phyloP scores from a whole-genome alignment of 768 basidiomycete species.

The Guyanaporus albipodus region DNA sequence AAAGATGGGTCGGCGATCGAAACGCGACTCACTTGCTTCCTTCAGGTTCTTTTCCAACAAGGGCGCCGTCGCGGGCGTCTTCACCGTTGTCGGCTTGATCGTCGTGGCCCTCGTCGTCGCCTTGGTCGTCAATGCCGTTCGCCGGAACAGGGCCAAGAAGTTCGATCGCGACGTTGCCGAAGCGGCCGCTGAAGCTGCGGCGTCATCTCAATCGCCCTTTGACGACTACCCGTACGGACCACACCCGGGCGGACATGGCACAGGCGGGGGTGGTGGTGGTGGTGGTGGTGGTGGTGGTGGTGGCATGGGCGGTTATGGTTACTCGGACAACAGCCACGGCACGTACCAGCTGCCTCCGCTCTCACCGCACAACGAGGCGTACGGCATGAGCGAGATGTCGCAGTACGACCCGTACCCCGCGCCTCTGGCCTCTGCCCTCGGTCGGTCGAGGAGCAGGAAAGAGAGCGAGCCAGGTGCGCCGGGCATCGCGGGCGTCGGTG shows the following conservation, averaged over 20 bases:
- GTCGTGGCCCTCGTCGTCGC: conserved; percentile 48
- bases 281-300: conserved; percentile 16
- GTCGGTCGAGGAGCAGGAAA: conserved; percentile 23
- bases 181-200: conserved; percentile 62
- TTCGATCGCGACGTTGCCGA: conserved; percentile 74
- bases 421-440: conserved; percentile 17
- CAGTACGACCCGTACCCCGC: conserved; percentile 36
- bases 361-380: conserved; percentile 37
- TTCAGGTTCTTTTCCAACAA: conserved; percentile 72
- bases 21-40: conserved; percentile 1
- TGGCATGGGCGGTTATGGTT: conserved; percentile 29
- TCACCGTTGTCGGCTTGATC: conserved; percentile 66
- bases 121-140: conserved; percentile 47
- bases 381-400: conserved; percentile 49
- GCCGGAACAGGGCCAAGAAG: conserved; percentile 57
- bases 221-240: conserved; percentile 45
- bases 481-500: conserved; percentile 38
- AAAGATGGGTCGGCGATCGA: neutral
- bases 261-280: conserved; percentile 17
- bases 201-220: conserved; percentile 47
- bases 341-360: conserved; percentile 50
- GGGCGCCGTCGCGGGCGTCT: conserved; percentile 68
- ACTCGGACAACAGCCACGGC: conserved; percentile 55
- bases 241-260: no score
- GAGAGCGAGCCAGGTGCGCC: conserved; percentile 35